Evolutionary conservation across 2,329 filamentous ascomycete genomes (phyloP).

Genomic region (Alternaria gansuensis): DNA sequence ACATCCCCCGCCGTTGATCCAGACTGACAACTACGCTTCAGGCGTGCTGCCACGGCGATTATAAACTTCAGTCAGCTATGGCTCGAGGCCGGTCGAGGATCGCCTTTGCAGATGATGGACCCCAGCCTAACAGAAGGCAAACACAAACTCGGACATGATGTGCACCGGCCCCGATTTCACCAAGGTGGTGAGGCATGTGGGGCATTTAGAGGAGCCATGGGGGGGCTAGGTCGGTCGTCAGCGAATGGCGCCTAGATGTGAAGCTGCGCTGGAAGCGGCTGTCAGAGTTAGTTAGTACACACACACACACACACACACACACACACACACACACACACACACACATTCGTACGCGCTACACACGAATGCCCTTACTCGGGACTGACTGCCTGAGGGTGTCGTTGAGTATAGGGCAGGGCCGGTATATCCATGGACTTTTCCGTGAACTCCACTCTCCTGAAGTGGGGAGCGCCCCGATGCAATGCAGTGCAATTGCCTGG

Average conservation of each 20-base stretch:
- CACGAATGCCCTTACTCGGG: constrained; percentile 36
- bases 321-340: background rate
- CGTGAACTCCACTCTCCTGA: constrained; percentile 34
- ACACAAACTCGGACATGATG: constrained; percentile 32
- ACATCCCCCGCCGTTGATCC: constrained; percentile 46
- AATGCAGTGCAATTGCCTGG: constrained; percentile 39
- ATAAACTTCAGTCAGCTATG: constrained; percentile 25
- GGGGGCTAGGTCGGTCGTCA: constrained; percentile 19
- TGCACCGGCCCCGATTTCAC: constrained; percentile 25
- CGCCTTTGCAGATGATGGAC: constrained; percentile 45
- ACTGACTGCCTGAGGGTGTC: constrained; percentile 35
- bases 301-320: constrained; percentile 8
- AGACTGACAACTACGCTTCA: constrained; percentile 36
- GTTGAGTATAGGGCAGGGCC: constrained; percentile 43
- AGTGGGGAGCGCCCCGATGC: constrained; percentile 47
- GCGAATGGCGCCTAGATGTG: constrained; percentile 9
- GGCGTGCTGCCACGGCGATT: constrained; percentile 27
- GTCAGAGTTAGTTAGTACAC: constrained; percentile 25
- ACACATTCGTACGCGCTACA: constrained; percentile 37
- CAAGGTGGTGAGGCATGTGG: constrained; percentile 36
- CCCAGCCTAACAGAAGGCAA: constrained; percentile 22
- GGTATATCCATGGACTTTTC: constrained; percentile 32
- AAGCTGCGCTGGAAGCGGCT: constrained; percentile 29
- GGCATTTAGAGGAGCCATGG: constrained; percentile 26
- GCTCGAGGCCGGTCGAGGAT: constrained; percentile 33